Base-by-base conservation (phyloP, 768 basidiomycete species). In the Termitomyces sp. region DNA sequence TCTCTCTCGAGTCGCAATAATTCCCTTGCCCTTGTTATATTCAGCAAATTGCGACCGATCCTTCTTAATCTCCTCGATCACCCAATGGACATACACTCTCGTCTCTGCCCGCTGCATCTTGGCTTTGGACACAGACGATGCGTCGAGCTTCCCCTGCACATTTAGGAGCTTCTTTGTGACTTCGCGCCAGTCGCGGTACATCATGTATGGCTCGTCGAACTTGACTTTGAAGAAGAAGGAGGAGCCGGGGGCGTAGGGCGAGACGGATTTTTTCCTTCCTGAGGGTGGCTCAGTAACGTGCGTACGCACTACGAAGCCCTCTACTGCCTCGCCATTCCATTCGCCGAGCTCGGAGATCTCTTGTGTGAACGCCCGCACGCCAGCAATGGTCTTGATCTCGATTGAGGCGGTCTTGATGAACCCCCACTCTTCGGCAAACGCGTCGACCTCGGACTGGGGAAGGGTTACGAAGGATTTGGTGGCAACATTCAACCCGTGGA, bases 211-310 rank as follows among this genome's bases (percentile, higher is more conserved):
- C 68, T 98, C 93, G 71, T 98, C 95, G 71, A 98, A 98, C 70
- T 99, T 99, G 76, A 98, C 82, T 69, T 99, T 99, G 86, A 97
- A 98, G 82, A 99, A 98, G 79, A 98, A 96, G 0, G 93, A 88
- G 2, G 89, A 85, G 32, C 89, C 92, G 0, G 86, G 72, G 0
- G 79, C 70, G 67, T 98, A 97, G 0, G 94, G 95, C 1, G 83
- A 80, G 18, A 67, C 59, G n/a, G 58, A 70, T 51, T 69, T 72
- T 0, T 67, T 58, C 10, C 62, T 62, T 7, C 60, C 66, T 1
- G 67, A 68, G 27, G 77, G 80, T 3, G 76, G 79, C 51, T 72
- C 72, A 20, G 75, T 62, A 63, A 93, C 83, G 59, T 78, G 79
- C 2, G 88, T 88, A 58, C 95, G 86, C 10, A 98, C 93, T 66